Base-by-base conservation (phyloP, 345 rosid species). In the Citrus medica region DNA sequence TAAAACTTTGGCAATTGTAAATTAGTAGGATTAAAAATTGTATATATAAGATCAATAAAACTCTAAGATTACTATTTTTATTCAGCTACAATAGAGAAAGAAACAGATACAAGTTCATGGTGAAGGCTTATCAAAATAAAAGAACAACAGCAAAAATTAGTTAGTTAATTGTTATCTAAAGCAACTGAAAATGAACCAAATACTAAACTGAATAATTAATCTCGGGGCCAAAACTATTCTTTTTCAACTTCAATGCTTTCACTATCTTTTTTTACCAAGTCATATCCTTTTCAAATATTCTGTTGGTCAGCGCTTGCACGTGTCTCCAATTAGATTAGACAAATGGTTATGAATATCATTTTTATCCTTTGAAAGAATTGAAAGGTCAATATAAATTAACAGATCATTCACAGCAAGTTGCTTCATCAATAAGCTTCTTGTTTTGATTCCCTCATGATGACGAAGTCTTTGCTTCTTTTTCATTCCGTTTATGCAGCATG, bases 401-500 rank as follows among this genome's bases (percentile, higher is more conserved):
- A 27, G 66, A 82, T 40, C 46, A 40, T 69, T 9, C 9, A 8
- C 9, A 37, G 65, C 81, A 70, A 79, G 64, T 79, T 64, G 83
- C 35, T 27, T 3, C 17, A 60, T 35, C 56, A 60, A 79, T 66
- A 25, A 17, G 67, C 67, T 30, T 24, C 14, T 9, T 4, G 33
- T 25, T 14, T 28, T 16, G 14, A n/a, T 69, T 53, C 28, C 55
- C 22, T 16, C 6, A 42, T 10, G 55, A 13, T 13, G 7, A 40
- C 71, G 14, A 61, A 14, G 35, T 69, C 32, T 12, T 5, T 13
- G 0, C 48, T 38, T 56, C 61, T 38, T 5, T 56, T 30, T n/a
- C 30, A 59, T 59, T 35, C 13, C 7, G 32, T 19, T 14, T n/a
- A n/a, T 33, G 75, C 37, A 73, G n/a, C 4, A 56, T 28, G 67